Evolutionary conservation across 2,329 filamentous ascomycete species (phyloP).

Genomic region (Arthrinium phaeospermum): DNA sequence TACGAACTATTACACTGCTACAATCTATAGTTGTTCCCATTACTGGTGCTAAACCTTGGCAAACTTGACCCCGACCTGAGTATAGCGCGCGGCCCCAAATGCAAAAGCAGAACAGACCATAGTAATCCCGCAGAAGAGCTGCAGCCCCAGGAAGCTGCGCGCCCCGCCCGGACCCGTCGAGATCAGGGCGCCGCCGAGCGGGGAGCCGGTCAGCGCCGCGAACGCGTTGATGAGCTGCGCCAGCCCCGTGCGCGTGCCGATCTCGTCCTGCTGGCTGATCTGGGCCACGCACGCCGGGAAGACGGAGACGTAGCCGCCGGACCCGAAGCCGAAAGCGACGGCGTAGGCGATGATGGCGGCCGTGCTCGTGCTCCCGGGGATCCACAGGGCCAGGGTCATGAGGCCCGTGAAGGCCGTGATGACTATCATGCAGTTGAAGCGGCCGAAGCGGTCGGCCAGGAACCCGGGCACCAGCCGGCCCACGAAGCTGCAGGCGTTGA

Average conservation of each 20-base stretch:
- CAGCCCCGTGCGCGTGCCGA: conserved; percentile 71
- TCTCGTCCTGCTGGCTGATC: conserved; percentile 68
- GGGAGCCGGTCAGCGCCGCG: conserved; percentile 69
- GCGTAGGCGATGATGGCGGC: conserved; percentile 62
- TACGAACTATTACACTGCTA: no score
- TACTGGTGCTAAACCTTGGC: neutral
- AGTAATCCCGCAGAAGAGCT: conserved; percentile 68
- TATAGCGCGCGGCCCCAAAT: conserved; percentile 33
- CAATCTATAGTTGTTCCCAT: no score
- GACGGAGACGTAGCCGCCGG: conserved; percentile 68
- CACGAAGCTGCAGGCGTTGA: conserved; percentile 51
- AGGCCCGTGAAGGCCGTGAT: conserved; percentile 50
- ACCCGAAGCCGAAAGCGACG: conserved; percentile 65
- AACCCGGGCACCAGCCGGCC: neutral
- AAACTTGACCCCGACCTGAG: conserved; percentile 35
- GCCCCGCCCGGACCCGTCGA: conserved; percentile 57
- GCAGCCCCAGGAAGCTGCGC: conserved; percentile 57
- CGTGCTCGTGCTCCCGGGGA: conserved; percentile 47
- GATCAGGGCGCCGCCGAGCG: conserved; percentile 60
- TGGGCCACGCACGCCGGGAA: conserved; percentile 70
- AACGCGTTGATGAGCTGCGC: conserved; percentile 67
- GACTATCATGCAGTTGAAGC: conserved; percentile 51
- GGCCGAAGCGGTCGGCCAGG: conserved; percentile 34
- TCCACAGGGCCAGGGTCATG: conserved; percentile 49
- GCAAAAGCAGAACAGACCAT: conserved; percentile 36